Evolutionary conservation across 176 grass and related monocot genomes (phyloP), one percentile per base, ranked within the genome.

Genomic region (Eleusine coracana): DNA sequence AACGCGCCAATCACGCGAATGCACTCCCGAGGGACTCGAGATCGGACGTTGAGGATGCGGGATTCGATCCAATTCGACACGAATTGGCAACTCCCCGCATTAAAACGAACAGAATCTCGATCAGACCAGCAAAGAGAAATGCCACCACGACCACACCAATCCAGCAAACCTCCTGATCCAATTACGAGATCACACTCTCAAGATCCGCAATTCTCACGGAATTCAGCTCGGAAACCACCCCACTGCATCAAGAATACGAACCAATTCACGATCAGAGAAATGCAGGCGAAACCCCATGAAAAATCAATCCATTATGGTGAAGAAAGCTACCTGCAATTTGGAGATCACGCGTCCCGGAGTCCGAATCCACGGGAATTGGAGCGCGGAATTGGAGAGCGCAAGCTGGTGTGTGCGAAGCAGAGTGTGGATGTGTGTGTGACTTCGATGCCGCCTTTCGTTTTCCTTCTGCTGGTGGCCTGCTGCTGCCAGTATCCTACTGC

Each of bases 391-490:
- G 56, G 41, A 23, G 21, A 37, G 13, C 60, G 65, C 34, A 13
- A 1, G 15, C 61, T 56, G 70, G 42, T 29, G 54, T 45, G 78
- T 40, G 86, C 34, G 78, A 37, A 44, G 74, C 59, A 81, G 75
- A 63, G 78, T 46, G 70, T 55, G 77, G 79, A 71, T 76, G 44
- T 42, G 66, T 42, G 66, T 56, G 70, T 8, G 75, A 50, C 37
- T 55, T 70, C 59, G 51, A 54, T 54, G 18, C 64, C 15, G 48
- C 51, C 77, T 91, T 68, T 85, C 70, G 71, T 64, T 80, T 72
- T 89, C 75, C 55, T 83, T 68, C 76, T 44, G 46, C 84, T 65
- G 44, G 29, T 71, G 49, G 64, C 80, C 73, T 87, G 83, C 60
- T 56, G 82, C 85, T 34, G 31, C 31, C 82, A 42, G 74, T 70